phyloP scores from a whole-genome alignment of 495 filamentous ascomycete genomes.

The Xanthoparmelia taractica region DNA sequence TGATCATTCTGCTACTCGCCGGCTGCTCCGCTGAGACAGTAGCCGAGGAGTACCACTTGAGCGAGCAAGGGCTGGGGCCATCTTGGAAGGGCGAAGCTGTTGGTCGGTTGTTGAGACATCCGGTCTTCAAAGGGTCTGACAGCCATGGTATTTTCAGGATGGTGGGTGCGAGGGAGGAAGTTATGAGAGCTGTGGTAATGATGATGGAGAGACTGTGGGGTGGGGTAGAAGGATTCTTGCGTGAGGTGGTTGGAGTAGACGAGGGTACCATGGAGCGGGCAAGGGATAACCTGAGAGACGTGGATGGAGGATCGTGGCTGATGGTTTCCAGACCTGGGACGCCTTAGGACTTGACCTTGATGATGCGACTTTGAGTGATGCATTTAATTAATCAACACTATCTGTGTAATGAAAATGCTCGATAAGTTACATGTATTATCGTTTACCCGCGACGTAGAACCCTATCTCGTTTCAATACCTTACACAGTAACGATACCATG shows the following conservation, averaged over 20 bases:
- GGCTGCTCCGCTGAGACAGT: constrained; percentile 40
- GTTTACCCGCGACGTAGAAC: too few relatives aligned
- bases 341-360: not conserved
- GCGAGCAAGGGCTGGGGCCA: constrained; percentile 7
- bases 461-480: too few relatives aligned
- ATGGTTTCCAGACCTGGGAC: not conserved
- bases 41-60: constrained; percentile 39
- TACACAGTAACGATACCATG: too few relatives aligned
- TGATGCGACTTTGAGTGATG: not conserved
- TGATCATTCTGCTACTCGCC: constrained; percentile 48
- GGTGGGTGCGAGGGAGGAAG: constrained; percentile 7
- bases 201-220: constrained; percentile 8
- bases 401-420: too few relatives aligned
- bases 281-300: constrained; percentile 1
- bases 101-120: constrained; percentile 1
- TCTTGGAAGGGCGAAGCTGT: constrained; percentile 8
- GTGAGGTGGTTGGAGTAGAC: not conserved
- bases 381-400: not conserved
- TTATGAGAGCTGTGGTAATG: constrained; percentile 10
- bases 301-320: not conserved
- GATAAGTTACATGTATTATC: too few relatives aligned
- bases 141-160: not conserved
- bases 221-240: constrained; percentile 5
- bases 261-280: not conserved
- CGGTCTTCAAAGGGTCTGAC: not conserved